Conservation (phyloP, 495 filamentous ascomycete genomes). For the Monascus purpureus region DNA sequence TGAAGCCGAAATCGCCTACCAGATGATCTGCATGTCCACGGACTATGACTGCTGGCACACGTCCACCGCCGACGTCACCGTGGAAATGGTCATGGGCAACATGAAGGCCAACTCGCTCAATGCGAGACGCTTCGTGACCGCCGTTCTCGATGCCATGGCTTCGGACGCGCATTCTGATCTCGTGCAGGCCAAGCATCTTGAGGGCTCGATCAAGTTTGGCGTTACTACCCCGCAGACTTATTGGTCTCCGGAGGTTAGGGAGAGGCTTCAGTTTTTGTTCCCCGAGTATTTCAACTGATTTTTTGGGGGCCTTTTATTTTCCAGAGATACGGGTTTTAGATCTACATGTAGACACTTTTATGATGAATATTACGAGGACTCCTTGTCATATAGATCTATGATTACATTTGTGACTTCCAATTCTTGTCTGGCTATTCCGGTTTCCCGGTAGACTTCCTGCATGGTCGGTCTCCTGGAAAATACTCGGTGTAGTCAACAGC, state of each 20-base stretch:
- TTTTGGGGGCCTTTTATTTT: background rate
- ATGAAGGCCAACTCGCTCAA: conserved; percentile 89
- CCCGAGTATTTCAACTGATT: conserved; percentile 32
- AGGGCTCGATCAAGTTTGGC: conserved; percentile 44
- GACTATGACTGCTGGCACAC: conserved; percentile 97
- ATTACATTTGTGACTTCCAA: too few relatives aligned
- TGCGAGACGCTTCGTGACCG: conserved; percentile 69
- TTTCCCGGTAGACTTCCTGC: too few relatives aligned
- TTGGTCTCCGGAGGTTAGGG: conserved; percentile 46
- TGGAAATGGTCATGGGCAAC: conserved; percentile 93
- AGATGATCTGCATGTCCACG: conserved; percentile 98
- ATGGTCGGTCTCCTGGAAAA: too few relatives aligned
- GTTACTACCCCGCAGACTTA: conserved; percentile 52
- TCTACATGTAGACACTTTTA: background rate
- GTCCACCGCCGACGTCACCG: conserved; percentile 63
- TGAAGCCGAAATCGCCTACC: conserved; percentile 92
- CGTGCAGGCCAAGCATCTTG: conserved; percentile 53
- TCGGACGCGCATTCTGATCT: conserved; percentile 61
- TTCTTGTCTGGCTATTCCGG: too few relatives aligned
- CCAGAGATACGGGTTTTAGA: conserved; percentile 1
- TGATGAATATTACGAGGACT: background rate
- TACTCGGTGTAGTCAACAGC: too few relatives aligned
- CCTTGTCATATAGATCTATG: too few relatives aligned
- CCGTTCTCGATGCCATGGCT: conserved; percentile 73
- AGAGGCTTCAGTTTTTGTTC: conserved; percentile 67